Base-by-base conservation (phyloP, 352 stramenopile genomes). In the Plasmopara halstedii region DNA sequence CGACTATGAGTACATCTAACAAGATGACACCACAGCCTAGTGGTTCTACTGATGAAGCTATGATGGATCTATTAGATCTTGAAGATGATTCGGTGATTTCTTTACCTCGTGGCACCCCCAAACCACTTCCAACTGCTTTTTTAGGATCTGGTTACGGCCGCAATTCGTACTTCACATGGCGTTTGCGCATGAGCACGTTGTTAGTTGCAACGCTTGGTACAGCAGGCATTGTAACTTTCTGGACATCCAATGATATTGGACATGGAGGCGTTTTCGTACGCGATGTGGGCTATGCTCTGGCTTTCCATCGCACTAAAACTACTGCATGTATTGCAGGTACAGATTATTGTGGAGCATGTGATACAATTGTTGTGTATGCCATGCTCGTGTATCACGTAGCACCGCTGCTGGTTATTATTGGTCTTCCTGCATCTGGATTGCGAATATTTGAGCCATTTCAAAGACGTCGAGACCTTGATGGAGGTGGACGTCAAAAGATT, bases 121-220 rank as follows among this genome's bases (percentile, higher is more conserved):
- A 62, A 25, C 34, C 53, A 29, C 53, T 86, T 22, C 71, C 77
- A 13, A 46, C 39, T 20, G 51, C 56, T 18, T 76, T 82, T 32
- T 59, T 86, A 17, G 62, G 64, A 10, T 15, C 62, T 2, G 70
- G 68, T 8, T 88, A 82, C 55, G 67, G 67, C 3, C 47, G 47
- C 27, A 92, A 92, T 53, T 88, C 81, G 65, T 92, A 87, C 56
- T 92, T 92, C 60, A 79, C 71, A 15, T 66, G 77, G 52, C 64
- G 74, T 0, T 56, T 92, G 38, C 65, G 67, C 19, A 50, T 72
- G 47, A 64, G 58, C 29, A 73, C 69, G 46, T 29, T 86, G 7
- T 46, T 69, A 14, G 45, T 92, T 18, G 34, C 65, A 6, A 22
- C 49, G 3, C 25, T 90, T 22, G 61, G 72, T 4, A 41, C 72